Percentiles rank a stretch among this genome's conserved stretches.
phyloP scores from a whole-genome alignment of 345 rosid genomes.

The Linum lewisii region DNA sequence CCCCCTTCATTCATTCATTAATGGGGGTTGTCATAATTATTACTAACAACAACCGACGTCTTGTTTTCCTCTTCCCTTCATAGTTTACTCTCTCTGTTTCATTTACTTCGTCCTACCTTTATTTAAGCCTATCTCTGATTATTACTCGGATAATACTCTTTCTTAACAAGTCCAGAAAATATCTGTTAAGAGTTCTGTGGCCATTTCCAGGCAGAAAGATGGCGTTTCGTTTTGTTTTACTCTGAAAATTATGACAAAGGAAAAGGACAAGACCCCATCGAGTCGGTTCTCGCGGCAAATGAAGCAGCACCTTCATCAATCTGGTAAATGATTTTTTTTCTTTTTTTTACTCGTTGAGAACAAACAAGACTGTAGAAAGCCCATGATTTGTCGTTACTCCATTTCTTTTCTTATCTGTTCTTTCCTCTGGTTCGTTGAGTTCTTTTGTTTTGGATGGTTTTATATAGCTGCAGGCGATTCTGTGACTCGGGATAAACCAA shows the following conservation, averaged over 20 bases:
- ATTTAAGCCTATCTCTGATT: too few species aligned
- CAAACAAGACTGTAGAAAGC: slow-evolving; percentile 16
- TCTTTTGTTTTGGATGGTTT: slow-evolving; percentile 9
- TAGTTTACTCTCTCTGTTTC: background rate
- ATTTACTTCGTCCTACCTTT: too few species aligned
- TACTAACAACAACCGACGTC: slow-evolving; percentile 5
- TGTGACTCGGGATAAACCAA: slow-evolving; percentile 39
- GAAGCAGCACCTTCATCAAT: slow-evolving; percentile 30
- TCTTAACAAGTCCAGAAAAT: background rate
- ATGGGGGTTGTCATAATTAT: too few species aligned
- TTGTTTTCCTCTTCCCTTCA: background rate
- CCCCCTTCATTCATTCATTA: too few species aligned
- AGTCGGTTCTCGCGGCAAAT: slow-evolving; percentile 43
- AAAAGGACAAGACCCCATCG: slow-evolving; percentile 57
- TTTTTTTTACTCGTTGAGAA: slow-evolving; percentile 9
- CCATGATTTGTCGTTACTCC: slow-evolving; percentile 26
- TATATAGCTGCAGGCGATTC: slow-evolving; percentile 18
- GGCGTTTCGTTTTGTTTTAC: slow-evolving; percentile 7
- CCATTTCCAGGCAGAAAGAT: slow-evolving; percentile 15
- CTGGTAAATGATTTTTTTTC: slow-evolving; percentile 25
- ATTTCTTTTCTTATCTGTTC: background rate
- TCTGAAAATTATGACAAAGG: slow-evolving; percentile 38
- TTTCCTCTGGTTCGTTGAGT: too few species aligned
- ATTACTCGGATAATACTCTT: too few species aligned
- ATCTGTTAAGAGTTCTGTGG: slow-evolving; percentile 14